These are phyloP conservation scores for Fusarium kyushuense DNA, from an alignment of 2,329 filamentous ascomycete species.

Conservation along the genomic window DNA sequence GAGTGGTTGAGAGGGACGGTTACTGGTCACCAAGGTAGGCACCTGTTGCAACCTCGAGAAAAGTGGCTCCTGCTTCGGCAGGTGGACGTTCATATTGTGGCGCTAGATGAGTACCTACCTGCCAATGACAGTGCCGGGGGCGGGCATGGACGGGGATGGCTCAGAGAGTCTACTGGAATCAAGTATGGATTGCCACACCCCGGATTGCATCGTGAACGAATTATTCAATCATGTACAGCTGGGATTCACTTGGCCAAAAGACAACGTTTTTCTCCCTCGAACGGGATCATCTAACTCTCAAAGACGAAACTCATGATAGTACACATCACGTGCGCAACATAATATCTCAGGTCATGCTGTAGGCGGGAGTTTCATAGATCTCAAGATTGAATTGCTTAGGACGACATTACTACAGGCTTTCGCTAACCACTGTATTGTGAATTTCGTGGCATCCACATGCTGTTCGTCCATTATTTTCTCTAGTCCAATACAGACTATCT, in stretches of 20 bases:
- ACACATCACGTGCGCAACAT: not conserved
- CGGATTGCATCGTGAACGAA: not conserved
- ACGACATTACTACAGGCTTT: not conserved
- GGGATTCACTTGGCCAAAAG: too few relatives aligned
- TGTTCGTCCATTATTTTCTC: not conserved
- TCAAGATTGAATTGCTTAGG: not conserved
- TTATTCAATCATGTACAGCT: not conserved
- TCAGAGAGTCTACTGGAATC: not conserved
- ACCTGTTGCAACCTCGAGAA: slow-evolving; percentile 27
- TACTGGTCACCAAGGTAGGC: slow-evolving; percentile 32
- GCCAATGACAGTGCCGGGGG: slow-evolving; percentile 10
- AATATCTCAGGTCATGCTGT: not conserved
- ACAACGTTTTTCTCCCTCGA: too few relatives aligned
- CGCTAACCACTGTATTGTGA: not conserved
- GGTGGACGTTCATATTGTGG: slow-evolving; percentile 22
- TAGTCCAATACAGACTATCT: not conserved
- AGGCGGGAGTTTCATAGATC: not conserved
- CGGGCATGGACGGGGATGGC: not conserved
- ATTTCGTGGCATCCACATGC: not conserved
- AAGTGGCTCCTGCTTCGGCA: slow-evolving; percentile 27
- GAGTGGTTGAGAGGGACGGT: slow-evolving; percentile 26
- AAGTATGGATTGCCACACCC: not conserved
- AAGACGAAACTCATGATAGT: not conserved
- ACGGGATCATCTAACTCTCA: too few relatives aligned
- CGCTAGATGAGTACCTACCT: slow-evolving; percentile 8